Base-by-base conservation (phyloP, 768 basidiomycete species). In the Calocera cornea region DNA sequence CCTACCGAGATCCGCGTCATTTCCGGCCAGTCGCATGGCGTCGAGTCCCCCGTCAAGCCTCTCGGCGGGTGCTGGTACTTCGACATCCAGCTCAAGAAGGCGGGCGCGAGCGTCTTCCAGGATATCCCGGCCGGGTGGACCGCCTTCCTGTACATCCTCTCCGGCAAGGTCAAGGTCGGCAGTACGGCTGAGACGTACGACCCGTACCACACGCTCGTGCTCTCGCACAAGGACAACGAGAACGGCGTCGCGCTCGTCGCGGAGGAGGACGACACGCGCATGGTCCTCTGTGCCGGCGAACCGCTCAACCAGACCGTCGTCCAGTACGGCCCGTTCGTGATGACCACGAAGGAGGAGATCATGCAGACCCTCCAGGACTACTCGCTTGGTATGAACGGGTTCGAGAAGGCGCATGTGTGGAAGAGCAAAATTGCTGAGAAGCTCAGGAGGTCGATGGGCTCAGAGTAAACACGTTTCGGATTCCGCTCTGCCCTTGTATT, bases 51-150 rank as follows among this genome's bases (percentile, higher is more conserved):
- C 31, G 94, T 98, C 27, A 80, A 88, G 63, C 92, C 92, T 0
- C 83, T 94, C 0, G 95, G 95, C 14, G 95, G 95, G 3, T 95
- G 93, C 76, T 95, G 92, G 90, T 97, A 85, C 77, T 87, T 95
- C 78, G 91, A 95, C 73, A 77, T 88, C 69, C 84, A 79, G 68
- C 86, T 95, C 75, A 77, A 81, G 31, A 82, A 82, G 68, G 81
- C 84, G 34, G 86, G 83, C 1, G 75, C 74, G 29, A 80, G 74
- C 34, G 82, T 92, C 34, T 95, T 90, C 79, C 95, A 95, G 74
- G 84, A 87, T 11, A 80, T 97, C 41, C 94, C 90, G 3, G 71
- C 79, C n/a, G 88, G 87, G 19, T 98, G 95, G 95, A 97, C 92
- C 5, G 76, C 89, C 0, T 97, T 97, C 74, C 78, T 88, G 31